Percentiles rank a stretch among this genome's conserved stretches.
Conservation (phyloP, 2,329 filamentous ascomycete species). For the Epichloe glyceriae region DNA sequence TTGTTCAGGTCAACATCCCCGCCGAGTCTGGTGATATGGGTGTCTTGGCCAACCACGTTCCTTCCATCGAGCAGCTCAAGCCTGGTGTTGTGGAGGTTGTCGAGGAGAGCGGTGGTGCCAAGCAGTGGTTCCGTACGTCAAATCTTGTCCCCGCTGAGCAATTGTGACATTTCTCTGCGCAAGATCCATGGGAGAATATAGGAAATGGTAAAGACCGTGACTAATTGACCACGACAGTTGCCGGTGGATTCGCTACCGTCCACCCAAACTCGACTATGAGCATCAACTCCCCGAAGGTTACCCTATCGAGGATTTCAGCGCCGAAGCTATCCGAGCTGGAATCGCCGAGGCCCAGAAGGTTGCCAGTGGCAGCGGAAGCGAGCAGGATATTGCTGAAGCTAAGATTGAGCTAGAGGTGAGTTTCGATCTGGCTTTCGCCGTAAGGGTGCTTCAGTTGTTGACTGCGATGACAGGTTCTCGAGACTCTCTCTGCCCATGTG, state of each 20-base stretch:
- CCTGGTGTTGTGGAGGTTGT: conserved; percentile 90
- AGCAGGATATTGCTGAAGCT: conserved; percentile 95
- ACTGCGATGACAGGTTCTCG: conserved; percentile 49
- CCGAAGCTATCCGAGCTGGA: conserved; percentile 77
- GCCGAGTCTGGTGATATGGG: conserved; percentile 99
- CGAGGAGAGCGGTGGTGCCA: conserved; percentile 78
- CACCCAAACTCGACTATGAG: conserved; percentile 89
- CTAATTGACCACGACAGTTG: conserved; percentile 45
- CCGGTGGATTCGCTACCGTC: conserved; percentile 91
- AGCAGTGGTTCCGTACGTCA: conserved; percentile 94
- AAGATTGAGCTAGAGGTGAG: conserved; percentile 95
- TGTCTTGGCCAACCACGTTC: conserved; percentile 97
- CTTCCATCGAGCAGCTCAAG: conserved; percentile 97
- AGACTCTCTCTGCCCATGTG: conserved; percentile 67
- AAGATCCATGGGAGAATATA: background rate
- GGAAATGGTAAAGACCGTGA: background rate
- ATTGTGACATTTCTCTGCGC: background rate
- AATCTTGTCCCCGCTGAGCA: background rate
- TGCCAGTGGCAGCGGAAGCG: conserved; percentile 76
- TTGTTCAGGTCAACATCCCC: conserved; percentile 96
- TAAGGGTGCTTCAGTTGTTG: background rate
- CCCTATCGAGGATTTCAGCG: conserved; percentile 90
- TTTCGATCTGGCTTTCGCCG: background rate
- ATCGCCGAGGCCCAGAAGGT: conserved; percentile 95
- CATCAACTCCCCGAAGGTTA: conserved; percentile 97